Evolutionary conservation across 2,329 filamentous ascomycete genomes (phyloP), one percentile per base, ranked within the genome.

Genomic region (Monilinia polystroma): DNA sequence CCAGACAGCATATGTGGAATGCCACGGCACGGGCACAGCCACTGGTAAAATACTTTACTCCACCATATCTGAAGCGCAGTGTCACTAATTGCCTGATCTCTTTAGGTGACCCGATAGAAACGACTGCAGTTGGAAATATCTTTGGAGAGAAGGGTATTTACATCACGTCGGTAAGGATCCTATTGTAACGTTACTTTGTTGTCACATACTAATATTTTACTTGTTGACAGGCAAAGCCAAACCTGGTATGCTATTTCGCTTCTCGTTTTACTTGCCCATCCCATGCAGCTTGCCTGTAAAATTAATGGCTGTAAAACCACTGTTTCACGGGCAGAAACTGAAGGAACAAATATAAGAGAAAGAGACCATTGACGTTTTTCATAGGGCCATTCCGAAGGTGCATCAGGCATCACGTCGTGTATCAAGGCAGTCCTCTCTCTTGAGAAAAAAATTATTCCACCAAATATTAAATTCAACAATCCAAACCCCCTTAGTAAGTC

Each of bases 361-460:
- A 23, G 23, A 23, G 23, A 23, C 23, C 23, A 23, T 23, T 23
- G 23, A 23, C 23, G 23, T 23, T 23, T 23, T 23, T 23, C 23
- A 47, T 20, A 47, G 45, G 45, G 74, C 6, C 74, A 76, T 65
- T 69, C 77, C 14, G 77, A 78, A 63, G 76, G 74, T 14, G 77
- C 75, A 8, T 74, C 72, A 49, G 78, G 78, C 14, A 68, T 80
- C 43, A 73, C 76, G 5, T 72, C 70, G 0, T 56, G 79, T 1
- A 79, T 81, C 60, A 81, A 81, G 67, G 71, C 75, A 2, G 73
- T 77, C 0, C 66, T 81, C 63, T 75, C 78, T 68, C 67, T 81
- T 3, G 79, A 81, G 67, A 75, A 78, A 41, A 75, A 75, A 0
- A 74, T 78, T 10, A 77, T 81, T 41, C 75, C 78, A 14, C 78